Evolutionary conservation across 2,329 filamentous ascomycete genomes (phyloP).

Genomic region (Chaetomium sp.): DNA sequence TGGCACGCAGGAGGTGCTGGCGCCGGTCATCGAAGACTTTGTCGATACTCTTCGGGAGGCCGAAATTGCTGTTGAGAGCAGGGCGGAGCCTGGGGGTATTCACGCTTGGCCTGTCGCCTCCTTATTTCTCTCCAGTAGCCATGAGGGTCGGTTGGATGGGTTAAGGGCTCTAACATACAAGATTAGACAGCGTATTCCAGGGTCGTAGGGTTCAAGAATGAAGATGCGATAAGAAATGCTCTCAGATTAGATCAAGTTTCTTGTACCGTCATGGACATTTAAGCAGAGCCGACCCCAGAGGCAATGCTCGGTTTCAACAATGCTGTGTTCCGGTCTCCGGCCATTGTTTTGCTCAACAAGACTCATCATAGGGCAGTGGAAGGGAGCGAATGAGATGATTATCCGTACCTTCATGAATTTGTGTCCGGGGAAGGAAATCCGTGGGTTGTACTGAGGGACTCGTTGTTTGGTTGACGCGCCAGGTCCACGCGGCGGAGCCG

Average conservation of each 20-base stretch:
- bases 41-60: constrained; percentile 48
- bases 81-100: constrained; percentile 60
- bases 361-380: constrained; percentile 20
- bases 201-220: background rate
- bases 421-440: background rate
- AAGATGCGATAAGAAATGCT: constrained; percentile 19
- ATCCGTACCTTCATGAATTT: background rate
- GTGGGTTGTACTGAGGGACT: background rate
- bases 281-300: constrained; percentile 43
- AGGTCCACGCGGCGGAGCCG: too few relatives aligned
- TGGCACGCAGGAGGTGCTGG: constrained; percentile 72
- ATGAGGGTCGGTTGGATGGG: constrained; percentile 34
- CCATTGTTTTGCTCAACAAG: constrained; percentile 18
- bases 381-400: background rate
- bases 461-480: too few relatives aligned
- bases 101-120: constrained; percentile 78
- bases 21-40: constrained; percentile 59
- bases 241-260: constrained; percentile 64
- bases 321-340: constrained; percentile 33
- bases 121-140: constrained; percentile 46
- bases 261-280: constrained; percentile 36
- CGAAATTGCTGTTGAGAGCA: constrained; percentile 47
- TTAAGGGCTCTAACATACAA: constrained; percentile 31
- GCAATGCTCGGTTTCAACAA: constrained; percentile 43
- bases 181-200: constrained; percentile 29